phyloP scores from a whole-genome alignment of 176 grass and related monocot genomes.

The Pontederia crassipes region DNA sequence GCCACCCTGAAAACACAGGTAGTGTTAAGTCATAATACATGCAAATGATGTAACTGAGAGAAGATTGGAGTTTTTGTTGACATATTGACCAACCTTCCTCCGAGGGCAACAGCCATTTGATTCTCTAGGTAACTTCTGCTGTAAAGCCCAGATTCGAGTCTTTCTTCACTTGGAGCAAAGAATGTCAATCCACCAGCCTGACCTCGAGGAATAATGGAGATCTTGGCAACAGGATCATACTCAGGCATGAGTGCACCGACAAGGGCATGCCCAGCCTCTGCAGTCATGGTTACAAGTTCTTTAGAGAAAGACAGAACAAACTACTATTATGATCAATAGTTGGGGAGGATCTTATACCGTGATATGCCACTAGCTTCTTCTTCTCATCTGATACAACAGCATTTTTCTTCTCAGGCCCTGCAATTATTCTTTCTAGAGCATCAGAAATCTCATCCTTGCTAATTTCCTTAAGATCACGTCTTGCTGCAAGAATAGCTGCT shows the following conservation, averaged over 20 bases:
- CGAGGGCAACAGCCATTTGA: slow-evolving; percentile 99
- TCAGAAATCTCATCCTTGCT: slow-evolving; percentile 99
- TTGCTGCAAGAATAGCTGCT: slow-evolving; percentile 90
- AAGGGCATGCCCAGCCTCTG: slow-evolving; percentile 95
- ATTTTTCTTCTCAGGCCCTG: slow-evolving; percentile 98
- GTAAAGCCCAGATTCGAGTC: slow-evolving; percentile 87
- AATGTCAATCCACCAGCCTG: slow-evolving; percentile 94
- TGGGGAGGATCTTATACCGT: slow-evolving; percentile 39
- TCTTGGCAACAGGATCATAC: slow-evolving; percentile 93
- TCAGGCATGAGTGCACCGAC: slow-evolving; percentile 97
- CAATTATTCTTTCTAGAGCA: slow-evolving; percentile 96
- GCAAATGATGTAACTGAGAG: neutral
- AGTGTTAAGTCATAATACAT: neutral
- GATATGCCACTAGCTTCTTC: slow-evolving; percentile 89
- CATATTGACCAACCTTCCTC: slow-evolving; percentile 50
- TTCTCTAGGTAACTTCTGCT: slow-evolving; percentile 97
- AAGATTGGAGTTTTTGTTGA: neutral
- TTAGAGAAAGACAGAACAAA: neutral
- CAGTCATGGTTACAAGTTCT: neutral
- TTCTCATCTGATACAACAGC: slow-evolving; percentile 94
- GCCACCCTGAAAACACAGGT: slow-evolving; percentile 54
- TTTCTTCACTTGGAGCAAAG: slow-evolving; percentile 92
- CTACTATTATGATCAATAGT: neutral
- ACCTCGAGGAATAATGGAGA: slow-evolving; percentile 93
- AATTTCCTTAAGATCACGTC: slow-evolving; percentile 95